Evolutionary conservation across 768 basidiomycete species (phyloP), one percentile per base, ranked within the genome.

Genomic region (Termitomyces sp.): DNA sequence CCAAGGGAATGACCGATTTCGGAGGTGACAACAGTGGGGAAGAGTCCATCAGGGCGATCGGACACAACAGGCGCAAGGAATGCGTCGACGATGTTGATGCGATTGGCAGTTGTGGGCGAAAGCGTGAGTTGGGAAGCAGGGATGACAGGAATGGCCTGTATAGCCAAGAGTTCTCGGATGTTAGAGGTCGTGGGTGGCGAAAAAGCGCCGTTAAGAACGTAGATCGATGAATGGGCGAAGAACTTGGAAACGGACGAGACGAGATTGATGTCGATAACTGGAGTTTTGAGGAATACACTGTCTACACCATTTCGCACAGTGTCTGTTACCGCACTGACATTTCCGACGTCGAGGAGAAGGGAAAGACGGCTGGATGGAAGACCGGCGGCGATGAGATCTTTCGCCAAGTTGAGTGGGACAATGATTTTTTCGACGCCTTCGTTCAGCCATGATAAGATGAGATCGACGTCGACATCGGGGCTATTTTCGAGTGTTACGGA

Each of bases 31-130:
- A 98, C 77, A 9, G 97, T 99, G 0, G 95, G 91, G 71, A 92
- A 94, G 40, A 99, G 81, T 34, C 91, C 93, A 68, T 98, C 97
- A 0, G 84, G 77, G 47, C 97, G 84, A 69, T 99, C 96, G 1
- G 93, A 92, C 21, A 78, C 70, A 47, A 97, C 70, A 3, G 87
- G 80, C 1, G 94, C 83, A 49, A 95, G 82, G 75, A 96, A 96
- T 24, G 88, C 88, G 64, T 94, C 90, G 6, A 84, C 83, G 57
- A 97, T 70, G 64, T 88, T 88, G 54, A 94, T 75, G 59, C 83
- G 78, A 6, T 75, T 68, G 45, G 72, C 59, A 45, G 83, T 77
- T n/a, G 85, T 78, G 4, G 75, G 53, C 5, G 68, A 69, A 24
- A 85, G 70, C 6, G 87, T 87, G 50, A 95, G 81, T 48, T 87